Evolutionary conservation across 2,329 filamentous ascomycete species (phyloP).

Genomic region (Monilinia polystroma): DNA sequence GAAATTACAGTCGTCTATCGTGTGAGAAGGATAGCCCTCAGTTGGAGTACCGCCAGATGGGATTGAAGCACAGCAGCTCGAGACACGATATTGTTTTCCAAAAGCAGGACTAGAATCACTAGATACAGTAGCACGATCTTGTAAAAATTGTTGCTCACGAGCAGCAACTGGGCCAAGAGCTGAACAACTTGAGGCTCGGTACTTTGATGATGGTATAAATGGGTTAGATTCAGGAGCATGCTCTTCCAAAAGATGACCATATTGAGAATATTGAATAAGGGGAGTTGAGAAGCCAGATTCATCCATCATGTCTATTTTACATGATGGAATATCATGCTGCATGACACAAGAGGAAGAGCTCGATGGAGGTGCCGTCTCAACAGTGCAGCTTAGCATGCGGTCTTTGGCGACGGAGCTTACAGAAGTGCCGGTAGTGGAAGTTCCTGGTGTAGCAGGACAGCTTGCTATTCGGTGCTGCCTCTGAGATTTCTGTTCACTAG

Average conservation of each 20-base stretch:
- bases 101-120: background rate
- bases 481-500: background rate
- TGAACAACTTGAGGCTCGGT: conserved; percentile 6
- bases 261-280: conserved; percentile 4
- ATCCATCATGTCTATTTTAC: background rate
- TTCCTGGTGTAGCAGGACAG: conserved; percentile 6
- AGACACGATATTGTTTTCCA: conserved; percentile 3
- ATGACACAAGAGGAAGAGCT: background rate
- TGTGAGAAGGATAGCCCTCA: background rate
- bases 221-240: background rate
- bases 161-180: background rate
- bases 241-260: conserved; percentile 1
- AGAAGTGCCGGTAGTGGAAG: background rate
- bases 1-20: background rate
- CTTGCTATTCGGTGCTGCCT: conserved; percentile 9
- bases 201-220: background rate
- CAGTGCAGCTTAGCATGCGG: conserved; percentile 8
- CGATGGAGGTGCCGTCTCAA: conserved; percentile 1
- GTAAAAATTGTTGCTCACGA: background rate
- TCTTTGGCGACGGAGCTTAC: background rate
- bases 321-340: background rate
- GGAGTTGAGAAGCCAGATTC: background rate
- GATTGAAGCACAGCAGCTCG: conserved; percentile 14
- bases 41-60: background rate
- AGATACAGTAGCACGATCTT: background rate